These are phyloP conservation scores for Stromatinia cepivora DNA, from an alignment of 2,329 filamentous ascomycete species.

Conservation along the genomic window DNA sequence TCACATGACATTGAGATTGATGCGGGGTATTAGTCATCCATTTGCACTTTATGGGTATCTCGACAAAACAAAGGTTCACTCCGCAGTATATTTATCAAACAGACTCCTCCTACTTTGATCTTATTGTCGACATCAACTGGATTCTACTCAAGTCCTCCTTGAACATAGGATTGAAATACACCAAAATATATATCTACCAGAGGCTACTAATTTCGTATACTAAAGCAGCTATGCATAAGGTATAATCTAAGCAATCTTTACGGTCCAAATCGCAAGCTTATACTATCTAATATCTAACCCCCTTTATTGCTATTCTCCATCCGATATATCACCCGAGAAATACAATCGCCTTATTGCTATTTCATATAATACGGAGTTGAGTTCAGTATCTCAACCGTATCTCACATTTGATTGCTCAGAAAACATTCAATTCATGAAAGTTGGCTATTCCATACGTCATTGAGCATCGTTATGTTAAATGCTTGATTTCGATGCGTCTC, in stretches of 20 bases:
- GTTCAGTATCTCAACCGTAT: neutral
- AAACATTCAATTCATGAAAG: slow-evolving; percentile 7
- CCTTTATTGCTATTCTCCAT: neutral
- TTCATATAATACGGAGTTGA: neutral
- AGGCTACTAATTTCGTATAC: too few relatives aligned
- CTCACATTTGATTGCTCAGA: neutral
- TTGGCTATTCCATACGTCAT: slow-evolving; percentile 10
- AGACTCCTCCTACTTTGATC: neutral
- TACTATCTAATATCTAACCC: too few relatives aligned
- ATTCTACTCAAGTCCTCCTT: too few relatives aligned
- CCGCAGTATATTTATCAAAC: neutral
- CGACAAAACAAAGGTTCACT: too few relatives aligned
- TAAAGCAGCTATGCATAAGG: too few relatives aligned
- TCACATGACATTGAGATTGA: neutral
- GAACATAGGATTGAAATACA: too few relatives aligned
- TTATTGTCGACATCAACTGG: too few relatives aligned
- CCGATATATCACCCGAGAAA: neutral
- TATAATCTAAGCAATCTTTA: too few relatives aligned
- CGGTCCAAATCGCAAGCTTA: too few relatives aligned
- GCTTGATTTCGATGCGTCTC: slow-evolving; percentile 1
- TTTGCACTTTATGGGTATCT: neutral
- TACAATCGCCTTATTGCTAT: neutral
- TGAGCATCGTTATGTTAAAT: slow-evolving; percentile 9
- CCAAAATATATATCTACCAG: too few relatives aligned
- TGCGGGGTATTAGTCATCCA: neutral